Base-by-base conservation (phyloP, 2,329 filamentous ascomycete genomes). In the Pseudogymnoascus sp. region DNA sequence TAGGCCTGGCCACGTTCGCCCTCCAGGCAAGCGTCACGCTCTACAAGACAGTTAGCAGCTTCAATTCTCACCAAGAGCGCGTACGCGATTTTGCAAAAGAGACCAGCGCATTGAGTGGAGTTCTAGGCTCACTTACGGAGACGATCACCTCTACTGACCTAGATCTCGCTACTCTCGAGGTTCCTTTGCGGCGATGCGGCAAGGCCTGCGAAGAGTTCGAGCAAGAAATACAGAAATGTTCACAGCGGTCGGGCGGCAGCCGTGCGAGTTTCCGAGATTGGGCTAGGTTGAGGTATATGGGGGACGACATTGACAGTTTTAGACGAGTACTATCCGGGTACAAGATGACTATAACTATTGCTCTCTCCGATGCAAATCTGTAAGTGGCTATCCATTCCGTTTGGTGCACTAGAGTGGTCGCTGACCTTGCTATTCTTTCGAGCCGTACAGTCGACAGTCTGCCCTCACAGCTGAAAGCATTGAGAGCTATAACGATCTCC, bases 181-280 rank as follows among this genome's bases (percentile, higher is more conserved):
- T 77, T 63, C 77, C 78, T 62, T 66, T 81, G 61, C 69, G 68
- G 61, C 74, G 74, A 67, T 80, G 77, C 65, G 74, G 74, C 42
- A 74, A 75, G 65, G 74, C 77, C 29, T 81, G 76, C 65, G 70
- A 74, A 65, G 76, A 78, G 18, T 80, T 80, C 67, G 67, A 75
- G 62, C 54, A 73, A 62, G 73, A 76, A 66, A 68, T 80, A 37
- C 39, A 67, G 29, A 74, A 74, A 69, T 77, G 69, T 64, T 70
- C 69, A 37, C 69, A 71, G 45, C 73, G 70, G 51, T 79, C 76
- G 37, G 69, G 67, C 21, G 70, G 66, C 34, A 68, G 66, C 64
- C 70, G 73, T 62, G 71, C 73, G 21, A 80, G 75, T 68, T 79
- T 80, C 68, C 74, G 76, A 54, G 78, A 79, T 66, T 80, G 76